These are phyloP conservation scores for Ephemerocybe angulata DNA, from an alignment of 768 basidiomycete species.

Conservation along the genomic window DNA sequence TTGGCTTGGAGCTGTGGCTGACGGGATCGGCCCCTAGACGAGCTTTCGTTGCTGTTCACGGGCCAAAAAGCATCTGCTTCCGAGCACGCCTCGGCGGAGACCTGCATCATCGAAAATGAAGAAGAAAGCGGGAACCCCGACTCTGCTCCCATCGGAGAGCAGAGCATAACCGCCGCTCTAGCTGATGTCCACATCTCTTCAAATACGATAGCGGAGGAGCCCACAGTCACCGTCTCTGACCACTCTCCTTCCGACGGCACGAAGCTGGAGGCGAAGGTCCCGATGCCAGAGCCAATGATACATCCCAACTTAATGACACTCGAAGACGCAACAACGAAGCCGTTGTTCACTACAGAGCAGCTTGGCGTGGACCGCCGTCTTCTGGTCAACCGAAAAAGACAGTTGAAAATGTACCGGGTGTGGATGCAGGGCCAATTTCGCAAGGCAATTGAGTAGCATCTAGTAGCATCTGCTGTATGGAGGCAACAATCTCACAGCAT, in stretches of 20 bases:
- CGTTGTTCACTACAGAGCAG: slow-evolving; percentile 76
- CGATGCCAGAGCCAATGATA: slow-evolving; percentile 16
- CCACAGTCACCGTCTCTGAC: not conserved
- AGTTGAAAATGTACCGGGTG: slow-evolving; percentile 95
- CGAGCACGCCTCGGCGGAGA: slow-evolving; percentile 26
- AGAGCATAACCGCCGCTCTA: not conserved
- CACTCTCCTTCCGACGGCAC: slow-evolving; percentile 3
- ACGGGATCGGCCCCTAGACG: slow-evolving; percentile 45
- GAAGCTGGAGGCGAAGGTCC: not conserved
- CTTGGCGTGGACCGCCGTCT: slow-evolving; percentile 88
- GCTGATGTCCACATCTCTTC: not conserved
- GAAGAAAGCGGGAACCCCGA: slow-evolving; percentile 15
- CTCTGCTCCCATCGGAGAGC: not conserved
- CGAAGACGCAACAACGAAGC: slow-evolving; percentile 37
- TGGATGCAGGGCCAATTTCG: slow-evolving; percentile 90
- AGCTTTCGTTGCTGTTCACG: slow-evolving; percentile 77
- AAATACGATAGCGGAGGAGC: not conserved
- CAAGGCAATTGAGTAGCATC: no score
- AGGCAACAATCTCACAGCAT: no score
- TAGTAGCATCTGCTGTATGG: no score
- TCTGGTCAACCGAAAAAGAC: slow-evolving; percentile 89
- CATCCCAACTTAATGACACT: slow-evolving; percentile 39
- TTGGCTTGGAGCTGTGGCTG: not conserved
- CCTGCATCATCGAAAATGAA: slow-evolving; percentile 34
- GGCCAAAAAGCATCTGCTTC: slow-evolving; percentile 44